Evolutionary conservation across 352 stramenopile species (phyloP).

Genomic region (Labyrinthula sp.): DNA sequence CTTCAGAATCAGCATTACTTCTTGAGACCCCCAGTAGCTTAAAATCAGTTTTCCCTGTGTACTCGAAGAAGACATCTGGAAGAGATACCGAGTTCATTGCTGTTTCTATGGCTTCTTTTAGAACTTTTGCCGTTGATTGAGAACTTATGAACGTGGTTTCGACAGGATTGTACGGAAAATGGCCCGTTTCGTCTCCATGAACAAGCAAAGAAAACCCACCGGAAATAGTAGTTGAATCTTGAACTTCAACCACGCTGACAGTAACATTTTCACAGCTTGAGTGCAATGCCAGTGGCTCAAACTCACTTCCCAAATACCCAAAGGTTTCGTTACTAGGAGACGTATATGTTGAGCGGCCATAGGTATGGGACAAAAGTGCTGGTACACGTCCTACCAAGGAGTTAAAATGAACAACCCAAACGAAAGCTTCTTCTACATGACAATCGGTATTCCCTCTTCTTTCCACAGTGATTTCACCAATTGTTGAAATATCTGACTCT

Average conservation of each 20-base stretch:
- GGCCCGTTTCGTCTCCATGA: constrained; percentile 5
- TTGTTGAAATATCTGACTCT: constrained; percentile 7
- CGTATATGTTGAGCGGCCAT: not conserved
- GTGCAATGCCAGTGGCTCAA: not conserved
- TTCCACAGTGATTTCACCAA: constrained; percentile 16
- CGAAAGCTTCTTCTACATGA: constrained; percentile 3
- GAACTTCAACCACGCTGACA: constrained; percentile 3
- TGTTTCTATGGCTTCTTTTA: constrained; percentile 11
- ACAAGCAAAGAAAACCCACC: constrained; percentile 10
- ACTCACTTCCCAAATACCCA: constrained; percentile 6
- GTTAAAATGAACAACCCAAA: constrained; percentile 20
- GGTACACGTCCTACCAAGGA: constrained; percentile 6
- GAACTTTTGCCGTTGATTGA: not conserved
- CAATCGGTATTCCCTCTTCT: constrained; percentile 4
- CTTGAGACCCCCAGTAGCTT: constrained; percentile 10
- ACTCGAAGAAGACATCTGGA: constrained; percentile 1
- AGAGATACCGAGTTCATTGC: constrained; percentile 3
- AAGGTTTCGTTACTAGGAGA: constrained; percentile 10
- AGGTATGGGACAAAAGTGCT: constrained; percentile 7
- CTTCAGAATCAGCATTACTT: constrained; percentile 10
- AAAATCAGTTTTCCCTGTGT: constrained; percentile 6
- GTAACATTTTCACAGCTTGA: constrained; percentile 10
- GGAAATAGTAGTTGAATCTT: constrained; percentile 3
- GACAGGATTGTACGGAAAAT: constrained; percentile 4
- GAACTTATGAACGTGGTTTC: constrained; percentile 1